Evolutionary conservation across 306 rosid genomes (phyloP), one percentile per base, ranked within the genome.

Genomic region (Cyclanthera cordifolia): DNA sequence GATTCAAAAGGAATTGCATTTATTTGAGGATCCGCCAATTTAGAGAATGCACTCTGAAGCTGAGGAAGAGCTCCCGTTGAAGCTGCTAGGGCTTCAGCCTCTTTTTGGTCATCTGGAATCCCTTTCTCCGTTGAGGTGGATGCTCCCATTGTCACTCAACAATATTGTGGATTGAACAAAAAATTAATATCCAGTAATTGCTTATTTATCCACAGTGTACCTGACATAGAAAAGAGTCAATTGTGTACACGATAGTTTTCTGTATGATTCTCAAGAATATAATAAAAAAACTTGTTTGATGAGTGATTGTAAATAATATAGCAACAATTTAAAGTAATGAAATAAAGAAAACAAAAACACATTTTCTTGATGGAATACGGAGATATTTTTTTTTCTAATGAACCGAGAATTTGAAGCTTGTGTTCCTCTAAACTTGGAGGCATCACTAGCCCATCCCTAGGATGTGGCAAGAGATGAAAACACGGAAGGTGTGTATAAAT

Each of bases 61-160:
- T 83, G 24, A 11, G 91, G 87, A 58, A 93, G 95, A 82, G 87
- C 91, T 48, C 98, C 96, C 11, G 79, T 78, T 50, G 96, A 87
- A 37, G 87, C 74, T 8, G 96, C 95, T 30, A 80, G 59, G 59
- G 67, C 12, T 77, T 93, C 98, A 14, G 73, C 89, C 65, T 86
- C 93, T 12, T 73, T 75, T 70, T 86, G 96, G 15, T 93, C 95
- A 61, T 53, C 27, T 58, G 95, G 56, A 20, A 76, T 71, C 16
- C 27, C 56, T 51, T 80, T 80, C 79, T 76, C 87, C 54, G 85
- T 61, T 51, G 98, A 93, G n/a, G 74, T 53, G 20, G 98, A 84
- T 21, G 89, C 93, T 52, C 96, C 98, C 98, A 89, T 87, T 69
- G 20, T 71, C 47, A 17, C 75, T 20, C 37, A 39, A 70, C 13